Base-by-base conservation (phyloP, 768 basidiomycete genomes). In the Lactarius hengduanensis region DNA sequence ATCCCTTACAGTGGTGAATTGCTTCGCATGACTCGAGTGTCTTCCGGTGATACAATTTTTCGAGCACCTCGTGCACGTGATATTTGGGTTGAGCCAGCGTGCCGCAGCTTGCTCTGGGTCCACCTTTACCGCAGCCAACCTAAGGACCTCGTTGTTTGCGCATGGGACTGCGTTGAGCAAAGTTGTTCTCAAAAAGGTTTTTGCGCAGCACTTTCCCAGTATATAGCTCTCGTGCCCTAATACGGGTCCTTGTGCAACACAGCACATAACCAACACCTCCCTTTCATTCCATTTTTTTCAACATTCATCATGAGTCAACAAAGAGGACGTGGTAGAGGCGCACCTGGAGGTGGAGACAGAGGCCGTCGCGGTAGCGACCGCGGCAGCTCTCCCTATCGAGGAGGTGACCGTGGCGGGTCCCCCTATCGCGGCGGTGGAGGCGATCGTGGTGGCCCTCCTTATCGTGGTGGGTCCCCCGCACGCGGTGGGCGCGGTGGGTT, bases 401-500 rank as follows among this genome's bases (percentile, higher is more conserved):
- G 20, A 15, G 54, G 57, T 1, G 65, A 57, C 32, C 60, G 30
- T 57, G 70, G n/a, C 6, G 59, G 56, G 2, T 53, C 45, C 69
- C 41, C 16, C 9, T 8, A 32, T 40, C 61, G 59, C 2, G 38
- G 50, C 20, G 69, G 71, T 53, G 67, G 73, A 13, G 64, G 67
- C 13, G 57, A n/a, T 26, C 36, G 68, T 22, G 59, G 66, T 8
- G 70, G 57, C 6, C 18, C 20, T 15, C 50, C 45, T 8, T 62
- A 61, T 11, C 57, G 71, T n/a, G 41, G 54, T n/a, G 63, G 66
- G 8, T 28, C 38, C 54, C 20, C 65, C 22, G 45, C 62, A n/a
- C 59, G 59, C 34, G 67, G 63, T 2, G 47, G 47, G 22, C 22
- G 47, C 40, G 65, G 67, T 53, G 75, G 76, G 53, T 69, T 73